phyloP scores from a whole-genome alignment of 306 rosid genomes.

The Quercus glauca region DNA sequence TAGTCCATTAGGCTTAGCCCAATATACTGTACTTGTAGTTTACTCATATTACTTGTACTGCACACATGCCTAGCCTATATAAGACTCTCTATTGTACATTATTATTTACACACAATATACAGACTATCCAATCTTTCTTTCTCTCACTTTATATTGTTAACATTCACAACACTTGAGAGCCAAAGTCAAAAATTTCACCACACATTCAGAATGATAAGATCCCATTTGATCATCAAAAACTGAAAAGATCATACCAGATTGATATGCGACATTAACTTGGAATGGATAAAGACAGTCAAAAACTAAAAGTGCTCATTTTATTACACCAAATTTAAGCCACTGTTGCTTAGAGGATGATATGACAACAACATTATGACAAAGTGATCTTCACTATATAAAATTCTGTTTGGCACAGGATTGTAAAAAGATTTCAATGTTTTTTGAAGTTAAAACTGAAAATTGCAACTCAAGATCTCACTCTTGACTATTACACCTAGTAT shows the following conservation, averaged over 20 bases:
- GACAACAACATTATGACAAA: background rate
- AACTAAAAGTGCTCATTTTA: background rate
- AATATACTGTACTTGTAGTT: too few relatives aligned
- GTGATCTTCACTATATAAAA: background rate
- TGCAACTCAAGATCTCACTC: background rate
- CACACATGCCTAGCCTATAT: too few relatives aligned
- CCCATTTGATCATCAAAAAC: conserved; percentile 72
- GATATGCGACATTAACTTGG: conserved; percentile 65
- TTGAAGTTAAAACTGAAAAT: background rate
- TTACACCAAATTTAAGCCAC: background rate
- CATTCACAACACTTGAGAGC: conserved; percentile 58
- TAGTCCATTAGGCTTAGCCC: too few relatives aligned
- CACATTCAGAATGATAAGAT: conserved; percentile 68
- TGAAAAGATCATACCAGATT: conserved; percentile 60
- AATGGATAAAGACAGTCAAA: background rate
- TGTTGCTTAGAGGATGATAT: background rate
- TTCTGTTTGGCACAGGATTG: background rate
- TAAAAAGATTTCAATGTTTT: background rate
- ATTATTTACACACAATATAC: too few relatives aligned
- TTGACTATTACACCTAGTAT: background rate
- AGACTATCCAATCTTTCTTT: too few relatives aligned
- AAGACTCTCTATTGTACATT: too few relatives aligned
- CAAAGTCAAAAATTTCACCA: conserved; percentile 59
- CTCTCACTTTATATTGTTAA: too few relatives aligned
- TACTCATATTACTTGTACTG: too few relatives aligned